Evolutionary conservation across 2,329 filamentous ascomycete species (phyloP).

Genomic region (Clarireedia hainanense): DNA sequence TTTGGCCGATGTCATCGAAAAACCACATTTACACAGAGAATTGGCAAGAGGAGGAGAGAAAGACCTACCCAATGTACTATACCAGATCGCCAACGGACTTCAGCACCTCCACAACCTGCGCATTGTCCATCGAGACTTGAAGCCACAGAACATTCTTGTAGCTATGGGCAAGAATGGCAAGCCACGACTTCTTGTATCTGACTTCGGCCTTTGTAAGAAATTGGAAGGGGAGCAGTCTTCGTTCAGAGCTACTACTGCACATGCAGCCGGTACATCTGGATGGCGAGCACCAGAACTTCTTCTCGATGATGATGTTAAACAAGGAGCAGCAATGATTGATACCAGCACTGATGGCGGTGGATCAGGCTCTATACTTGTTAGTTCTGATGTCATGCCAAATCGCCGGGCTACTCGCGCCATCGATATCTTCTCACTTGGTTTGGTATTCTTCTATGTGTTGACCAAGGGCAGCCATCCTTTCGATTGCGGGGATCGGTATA

Average conservation of each 20-base stretch:
- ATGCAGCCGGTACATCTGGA: constrained; percentile 86
- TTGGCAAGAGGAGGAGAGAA: constrained; percentile 65
- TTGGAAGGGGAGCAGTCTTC: constrained; percentile 91
- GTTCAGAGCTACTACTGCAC: constrained; percentile 86
- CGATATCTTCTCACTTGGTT: constrained; percentile 92
- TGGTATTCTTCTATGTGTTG: constrained; percentile 99
- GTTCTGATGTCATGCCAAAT: constrained; percentile 50
- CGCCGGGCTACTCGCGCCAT: constrained; percentile 90
- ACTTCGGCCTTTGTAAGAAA: constrained; percentile 97
- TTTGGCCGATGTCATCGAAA: constrained; percentile 82
- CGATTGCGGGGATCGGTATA: constrained; percentile 88
- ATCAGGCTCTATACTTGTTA: constrained; percentile 49
- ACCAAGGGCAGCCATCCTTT: constrained; percentile 90
- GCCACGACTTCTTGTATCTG: constrained; percentile 86
- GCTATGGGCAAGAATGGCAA: constrained; percentile 60
- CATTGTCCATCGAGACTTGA: constrained; percentile 94
- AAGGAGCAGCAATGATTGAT: constrained; percentile 39
- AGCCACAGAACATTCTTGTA: constrained; percentile 95
- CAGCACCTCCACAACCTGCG: constrained; percentile 83
- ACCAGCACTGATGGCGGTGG: constrained; percentile 53
- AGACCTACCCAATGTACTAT: constrained; percentile 72
- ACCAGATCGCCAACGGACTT: constrained; percentile 84
- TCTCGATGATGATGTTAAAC: constrained; percentile 63
- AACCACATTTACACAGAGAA: constrained; percentile 56
- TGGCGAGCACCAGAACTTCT: constrained; percentile 96